A percentile compares a stretch with the other conserved stretches of the same genome.
phyloP scores from a whole-genome alignment of 805 yeast genomes.

The Starmera amethionina region DNA sequence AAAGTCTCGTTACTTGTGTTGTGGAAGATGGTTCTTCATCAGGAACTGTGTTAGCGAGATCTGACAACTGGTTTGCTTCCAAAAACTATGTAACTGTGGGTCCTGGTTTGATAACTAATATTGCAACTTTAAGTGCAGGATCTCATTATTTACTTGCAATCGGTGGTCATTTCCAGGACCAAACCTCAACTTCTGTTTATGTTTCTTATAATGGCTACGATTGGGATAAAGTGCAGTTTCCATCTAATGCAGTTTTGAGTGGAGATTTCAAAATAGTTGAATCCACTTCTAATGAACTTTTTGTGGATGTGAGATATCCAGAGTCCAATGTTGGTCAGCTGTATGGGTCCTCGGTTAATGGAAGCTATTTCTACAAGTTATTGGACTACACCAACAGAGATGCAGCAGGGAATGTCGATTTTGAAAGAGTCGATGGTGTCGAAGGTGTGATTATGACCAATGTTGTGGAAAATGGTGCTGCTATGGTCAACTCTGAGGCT shows the following conservation, averaged over 20 bases:
- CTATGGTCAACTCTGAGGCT: slow-evolving; percentile 3
- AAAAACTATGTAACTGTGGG: slow-evolving; percentile 20
- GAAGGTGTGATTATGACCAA: slow-evolving; percentile 58
- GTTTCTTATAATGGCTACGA: slow-evolving; percentile 22
- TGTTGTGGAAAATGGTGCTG: slow-evolving; percentile 13
- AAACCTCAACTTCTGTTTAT: slow-evolving; percentile 16
- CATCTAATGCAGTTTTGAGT: slow-evolving; percentile 13
- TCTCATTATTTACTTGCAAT: slow-evolving; percentile 26
- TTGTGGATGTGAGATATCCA: slow-evolving; percentile 25
- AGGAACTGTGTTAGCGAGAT: slow-evolving; percentile 21
- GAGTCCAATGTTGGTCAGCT: slow-evolving; percentile 19
- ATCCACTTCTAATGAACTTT: slow-evolving; percentile 30
- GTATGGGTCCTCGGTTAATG: slow-evolving; percentile 32
- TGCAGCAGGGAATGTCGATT: slow-evolving; percentile 21
- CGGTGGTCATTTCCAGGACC: slow-evolving; percentile 18
- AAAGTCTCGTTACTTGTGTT: slow-evolving; percentile 33
- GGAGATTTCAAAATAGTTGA: slow-evolving; percentile 22
- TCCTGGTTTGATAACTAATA: slow-evolving; percentile 22
- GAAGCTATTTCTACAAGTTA: slow-evolving; percentile 38
- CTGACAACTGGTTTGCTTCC: slow-evolving; percentile 36
- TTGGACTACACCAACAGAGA: slow-evolving; percentile 30
- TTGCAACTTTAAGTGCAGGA: slow-evolving; percentile 24
- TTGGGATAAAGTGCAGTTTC: slow-evolving; percentile 27
- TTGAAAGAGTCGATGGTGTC: slow-evolving; percentile 32
- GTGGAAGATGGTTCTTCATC: slow-evolving; percentile 30